A percentile compares a stretch with the other conserved stretches of the same genome.
Conservation (phyloP, 2,329 filamentous ascomycete species). For the Calonectria crousiana region DNA sequence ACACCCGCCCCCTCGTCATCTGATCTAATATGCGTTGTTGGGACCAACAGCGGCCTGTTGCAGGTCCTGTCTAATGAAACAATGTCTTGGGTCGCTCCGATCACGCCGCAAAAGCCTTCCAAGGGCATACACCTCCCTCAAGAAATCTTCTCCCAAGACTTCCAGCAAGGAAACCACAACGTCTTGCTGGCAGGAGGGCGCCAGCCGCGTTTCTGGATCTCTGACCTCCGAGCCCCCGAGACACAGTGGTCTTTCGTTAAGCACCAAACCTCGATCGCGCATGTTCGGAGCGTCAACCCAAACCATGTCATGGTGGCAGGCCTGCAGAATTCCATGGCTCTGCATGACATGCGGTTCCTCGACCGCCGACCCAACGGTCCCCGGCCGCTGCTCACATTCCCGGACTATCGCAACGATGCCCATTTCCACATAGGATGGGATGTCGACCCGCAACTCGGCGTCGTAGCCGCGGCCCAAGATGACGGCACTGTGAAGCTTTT, state of each 20-base stretch:
- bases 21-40: constrained; percentile 59
- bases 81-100: constrained; percentile 51
- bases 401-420: constrained; percentile 62
- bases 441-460: constrained; percentile 57
- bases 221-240: constrained; percentile 57
- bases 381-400: constrained; percentile 60
- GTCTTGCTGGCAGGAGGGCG: constrained; percentile 66
- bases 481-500: constrained; percentile 62
- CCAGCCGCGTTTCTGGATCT: constrained; percentile 57
- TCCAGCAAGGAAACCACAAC: constrained; percentile 56
- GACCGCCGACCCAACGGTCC: constrained; percentile 35
- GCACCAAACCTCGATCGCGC: constrained; percentile 59
- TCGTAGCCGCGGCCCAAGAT: constrained; percentile 67
- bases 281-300: constrained; percentile 61
- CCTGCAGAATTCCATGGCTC: constrained; percentile 59
- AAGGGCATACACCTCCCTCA: constrained; percentile 37
- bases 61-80: constrained; percentile 48
- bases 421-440: constrained; percentile 65
- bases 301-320: constrained; percentile 67
- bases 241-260: constrained; percentile 48
- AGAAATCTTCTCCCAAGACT: constrained; percentile 64
- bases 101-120: constrained; percentile 43
- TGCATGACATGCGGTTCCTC: constrained; percentile 69
- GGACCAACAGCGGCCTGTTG: constrained; percentile 62
- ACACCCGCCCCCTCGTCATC: constrained; percentile 56